Percentiles rank a stretch among this genome's conserved stretches.
Conservation (phyloP, 1,284 basidiomycete genomes). For the Sporisorium graminicola region DNA sequence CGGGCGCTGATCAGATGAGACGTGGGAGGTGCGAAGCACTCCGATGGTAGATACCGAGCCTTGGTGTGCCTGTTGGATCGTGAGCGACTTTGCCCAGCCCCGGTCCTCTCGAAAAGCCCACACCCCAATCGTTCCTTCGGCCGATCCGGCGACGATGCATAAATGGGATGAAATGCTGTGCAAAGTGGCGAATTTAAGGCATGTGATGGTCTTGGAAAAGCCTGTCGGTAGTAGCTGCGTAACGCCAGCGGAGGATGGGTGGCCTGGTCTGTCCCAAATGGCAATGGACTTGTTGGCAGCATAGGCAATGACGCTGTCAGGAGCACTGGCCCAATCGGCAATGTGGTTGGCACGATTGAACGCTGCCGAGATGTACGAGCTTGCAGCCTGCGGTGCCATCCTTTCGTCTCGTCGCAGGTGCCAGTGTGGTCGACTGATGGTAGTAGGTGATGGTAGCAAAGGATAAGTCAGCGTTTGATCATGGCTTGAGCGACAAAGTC, state of each 20-base stretch:
- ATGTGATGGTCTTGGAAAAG: slow-evolving; percentile 49
- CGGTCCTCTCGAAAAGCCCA: slow-evolving; percentile 24
- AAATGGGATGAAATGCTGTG: neutral
- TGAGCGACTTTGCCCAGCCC: slow-evolving; percentile 10
- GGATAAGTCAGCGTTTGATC: neutral
- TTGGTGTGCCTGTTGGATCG: slow-evolving; percentile 41
- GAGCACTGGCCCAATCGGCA: slow-evolving; percentile 57
- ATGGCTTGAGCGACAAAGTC: slow-evolving; percentile 22
- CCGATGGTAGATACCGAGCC: slow-evolving; percentile 56
- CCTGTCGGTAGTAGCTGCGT: slow-evolving; percentile 44
- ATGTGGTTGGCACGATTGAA: slow-evolving; percentile 62
- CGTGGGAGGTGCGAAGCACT: slow-evolving; percentile 35
- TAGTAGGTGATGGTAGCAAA: neutral
- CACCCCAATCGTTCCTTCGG: slow-evolving; percentile 45
- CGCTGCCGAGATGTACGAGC: slow-evolving; percentile 61
- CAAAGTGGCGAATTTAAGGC: slow-evolving; percentile 48
- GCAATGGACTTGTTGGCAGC: slow-evolving; percentile 61
- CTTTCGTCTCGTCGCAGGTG: slow-evolving; percentile 3
- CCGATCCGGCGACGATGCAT: slow-evolving; percentile 50
- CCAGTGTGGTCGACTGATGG: slow-evolving; percentile 1
- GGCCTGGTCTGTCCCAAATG: slow-evolving; percentile 43
- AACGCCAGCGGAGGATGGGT: slow-evolving; percentile 24
- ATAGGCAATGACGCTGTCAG: slow-evolving; percentile 46
- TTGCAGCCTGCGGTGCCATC: slow-evolving; percentile 35
- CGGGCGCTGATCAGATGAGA: neutral